Conservation (phyloP, 2,329 filamentous ascomycete genomes). For the Incumbomyces lentus region DNA sequence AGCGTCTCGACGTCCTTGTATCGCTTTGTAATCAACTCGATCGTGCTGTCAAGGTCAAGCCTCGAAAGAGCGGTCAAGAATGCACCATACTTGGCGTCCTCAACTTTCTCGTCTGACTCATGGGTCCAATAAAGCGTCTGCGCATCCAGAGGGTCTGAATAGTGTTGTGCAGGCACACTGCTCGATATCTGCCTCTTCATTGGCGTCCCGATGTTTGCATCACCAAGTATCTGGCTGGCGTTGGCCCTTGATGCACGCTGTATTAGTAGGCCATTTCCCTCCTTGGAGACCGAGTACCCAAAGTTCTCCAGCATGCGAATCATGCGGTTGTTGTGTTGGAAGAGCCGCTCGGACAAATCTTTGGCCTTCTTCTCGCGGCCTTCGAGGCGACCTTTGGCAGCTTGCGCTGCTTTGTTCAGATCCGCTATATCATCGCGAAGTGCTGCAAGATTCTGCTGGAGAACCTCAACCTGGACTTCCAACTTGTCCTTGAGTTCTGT, state of each 20-base stretch:
- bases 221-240: constrained; percentile 35
- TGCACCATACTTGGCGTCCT: constrained; percentile 62
- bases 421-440: constrained; percentile 50
- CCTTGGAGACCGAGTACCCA: constrained; percentile 69
- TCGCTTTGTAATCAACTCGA: constrained; percentile 75
- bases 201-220: constrained; percentile 25
- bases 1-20: constrained; percentile 90
- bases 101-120: constrained; percentile 52
- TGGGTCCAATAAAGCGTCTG: constrained; percentile 76
- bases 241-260: constrained; percentile 56
- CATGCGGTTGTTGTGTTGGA: constrained; percentile 75
- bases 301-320: constrained; percentile 73
- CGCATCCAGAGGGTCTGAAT: constrained; percentile 55
- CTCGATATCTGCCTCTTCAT: constrained; percentile 40
- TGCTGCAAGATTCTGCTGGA: constrained; percentile 64
- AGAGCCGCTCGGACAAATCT: constrained; percentile 74
- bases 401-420: constrained; percentile 8
- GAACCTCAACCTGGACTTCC: constrained; percentile 63
- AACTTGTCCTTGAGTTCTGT: constrained; percentile 61
- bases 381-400: constrained; percentile 48
- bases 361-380: constrained; percentile 63
- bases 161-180: constrained; percentile 43
- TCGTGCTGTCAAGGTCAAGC: constrained; percentile 76
- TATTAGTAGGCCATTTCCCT: constrained; percentile 62
- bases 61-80: constrained; percentile 64